phyloP scores from a whole-genome alignment of 495 filamentous ascomycete genomes.

The Massariosphaeria phaeospora region DNA sequence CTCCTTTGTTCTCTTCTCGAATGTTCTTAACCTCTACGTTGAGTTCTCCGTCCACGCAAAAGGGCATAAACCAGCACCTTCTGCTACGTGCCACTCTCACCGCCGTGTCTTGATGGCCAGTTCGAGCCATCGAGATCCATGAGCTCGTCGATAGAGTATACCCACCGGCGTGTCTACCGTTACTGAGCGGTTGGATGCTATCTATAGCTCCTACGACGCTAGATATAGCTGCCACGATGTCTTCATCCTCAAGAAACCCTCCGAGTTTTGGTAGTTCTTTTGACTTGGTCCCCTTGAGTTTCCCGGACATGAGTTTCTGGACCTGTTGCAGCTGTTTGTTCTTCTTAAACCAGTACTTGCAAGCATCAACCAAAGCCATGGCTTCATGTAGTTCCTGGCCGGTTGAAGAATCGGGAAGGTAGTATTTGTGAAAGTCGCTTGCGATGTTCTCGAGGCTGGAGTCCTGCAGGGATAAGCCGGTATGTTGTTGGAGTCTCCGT shows the following conservation, averaged over 20 bases:
- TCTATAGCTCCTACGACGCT: constrained; percentile 11
- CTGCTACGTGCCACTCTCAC: constrained; percentile 4
- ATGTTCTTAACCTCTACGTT: not conserved
- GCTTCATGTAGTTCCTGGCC: not conserved
- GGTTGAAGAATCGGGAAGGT: not conserved
- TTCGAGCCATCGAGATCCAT: not conserved
- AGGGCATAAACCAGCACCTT: constrained; percentile 11
- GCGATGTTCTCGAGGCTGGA: too few relatives aligned
- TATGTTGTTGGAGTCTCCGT: too few relatives aligned
- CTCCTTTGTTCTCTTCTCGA: not conserved
- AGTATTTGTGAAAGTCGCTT: too few relatives aligned
- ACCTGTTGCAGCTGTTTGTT: not conserved
- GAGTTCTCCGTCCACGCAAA: not conserved
- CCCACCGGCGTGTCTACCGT: not conserved
- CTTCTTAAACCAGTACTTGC: not conserved
- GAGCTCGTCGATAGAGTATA: not conserved
- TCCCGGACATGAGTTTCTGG: not conserved
- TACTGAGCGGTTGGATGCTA: not conserved
- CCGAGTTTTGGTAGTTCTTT: not conserved
- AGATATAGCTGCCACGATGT: constrained; percentile 9
- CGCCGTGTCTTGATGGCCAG: too few relatives aligned
- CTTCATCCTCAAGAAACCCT: not conserved
- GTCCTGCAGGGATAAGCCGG: too few relatives aligned
- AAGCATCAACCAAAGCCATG: not conserved
- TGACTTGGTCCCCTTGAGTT: too few relatives aligned